Evolutionary conservation across 768 basidiomycete genomes (phyloP).

Genomic region (Pleurotus tuoliensis): DNA sequence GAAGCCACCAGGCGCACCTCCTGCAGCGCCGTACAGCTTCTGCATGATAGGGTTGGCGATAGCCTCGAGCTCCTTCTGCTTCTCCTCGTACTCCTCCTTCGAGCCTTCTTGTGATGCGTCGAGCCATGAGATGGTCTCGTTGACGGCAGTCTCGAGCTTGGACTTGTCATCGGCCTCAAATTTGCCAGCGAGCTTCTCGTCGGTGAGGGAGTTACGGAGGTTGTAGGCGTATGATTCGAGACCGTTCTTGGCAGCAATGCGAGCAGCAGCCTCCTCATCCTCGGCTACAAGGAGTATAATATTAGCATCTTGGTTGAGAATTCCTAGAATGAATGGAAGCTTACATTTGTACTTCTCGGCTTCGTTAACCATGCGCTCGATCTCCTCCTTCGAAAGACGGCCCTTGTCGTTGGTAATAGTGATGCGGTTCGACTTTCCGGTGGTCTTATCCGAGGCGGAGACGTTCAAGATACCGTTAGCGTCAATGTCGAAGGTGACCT

Average conservation of each 20-base stretch:
- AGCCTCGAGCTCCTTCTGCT: constrained; percentile 89
- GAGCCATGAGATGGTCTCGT: constrained; percentile 83
- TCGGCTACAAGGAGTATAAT: constrained; percentile 47
- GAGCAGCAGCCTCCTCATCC: constrained; percentile 82
- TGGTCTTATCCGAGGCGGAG: constrained; percentile 93
- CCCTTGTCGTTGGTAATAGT: constrained; percentile 98
- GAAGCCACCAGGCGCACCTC: constrained; percentile 24
- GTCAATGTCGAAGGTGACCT: constrained; percentile 98
- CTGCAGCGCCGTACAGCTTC: constrained; percentile 73
- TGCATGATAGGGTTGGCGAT: constrained; percentile 73
- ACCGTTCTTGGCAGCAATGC: constrained; percentile 84
- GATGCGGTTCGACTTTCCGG: constrained; percentile 92
- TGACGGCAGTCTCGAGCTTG: constrained; percentile 76
- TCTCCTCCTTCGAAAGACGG: constrained; percentile 95
- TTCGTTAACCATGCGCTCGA: constrained; percentile 94
- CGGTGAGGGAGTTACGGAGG: constrained; percentile 82
- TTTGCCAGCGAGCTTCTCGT: constrained; percentile 85
- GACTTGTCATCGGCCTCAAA: constrained; percentile 83
- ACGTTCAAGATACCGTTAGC: constrained; percentile 97
- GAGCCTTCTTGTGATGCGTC: constrained; percentile 85
- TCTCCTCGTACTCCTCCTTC: constrained; percentile 90
- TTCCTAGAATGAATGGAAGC: constrained; percentile 14
- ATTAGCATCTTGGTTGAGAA: constrained; percentile 13
- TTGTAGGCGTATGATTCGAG: constrained; percentile 96
- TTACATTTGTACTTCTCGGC: constrained; percentile 89